Base-by-base conservation (phyloP, 192 early-diverging fungal genomes). In the Coemansia pectinata region DNA sequence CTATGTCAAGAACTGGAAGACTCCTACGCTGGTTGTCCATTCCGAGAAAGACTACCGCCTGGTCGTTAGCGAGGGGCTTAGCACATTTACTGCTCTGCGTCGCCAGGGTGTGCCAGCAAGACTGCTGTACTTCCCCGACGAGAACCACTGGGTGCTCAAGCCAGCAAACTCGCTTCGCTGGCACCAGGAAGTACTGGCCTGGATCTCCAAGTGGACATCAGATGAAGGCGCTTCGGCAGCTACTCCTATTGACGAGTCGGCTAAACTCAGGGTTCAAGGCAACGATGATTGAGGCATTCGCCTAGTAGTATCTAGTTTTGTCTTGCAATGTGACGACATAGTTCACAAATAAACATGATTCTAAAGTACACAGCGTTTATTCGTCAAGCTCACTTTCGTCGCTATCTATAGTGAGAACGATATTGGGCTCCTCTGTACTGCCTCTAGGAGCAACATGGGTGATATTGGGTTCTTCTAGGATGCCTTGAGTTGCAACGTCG, bases 21-120 rank as follows among this genome's bases (percentile, higher is more conserved):
- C 93, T 5, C 93, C 93, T 5, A 92, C 90, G 1, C 80, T 93
- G 53, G 85, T 94, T n/a, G 88, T 93, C 39, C 92, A 93, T 63
- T 87, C 90, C 68, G 87, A 87, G 53, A 77, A 74, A 65, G 90
- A 91, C 79, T 92, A 88, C 63, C 85, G 93, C 21, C 69, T 93
- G 39, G 81, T 86, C 14, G 86, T 89, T 25, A 82, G 85, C 41
- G 92, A 94, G 65, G 90, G 90, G 4, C 72, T 94, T 38, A 71
- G 89, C 48, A 85, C 89, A 0, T 94, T 94, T 66, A 92, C 93
- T 1, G 92, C 91, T 4, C 78, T 94, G 47, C 90, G 91, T 55
- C 86, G 91, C 38, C 88, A 86, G 66, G 84, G 87, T 27, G 83
- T 93, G 40, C 87, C 89, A 31, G 87, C 90, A 0, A 81, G 86